phyloP scores from a whole-genome alignment of 345 rosid species.

The Trapa bicornis region DNA sequence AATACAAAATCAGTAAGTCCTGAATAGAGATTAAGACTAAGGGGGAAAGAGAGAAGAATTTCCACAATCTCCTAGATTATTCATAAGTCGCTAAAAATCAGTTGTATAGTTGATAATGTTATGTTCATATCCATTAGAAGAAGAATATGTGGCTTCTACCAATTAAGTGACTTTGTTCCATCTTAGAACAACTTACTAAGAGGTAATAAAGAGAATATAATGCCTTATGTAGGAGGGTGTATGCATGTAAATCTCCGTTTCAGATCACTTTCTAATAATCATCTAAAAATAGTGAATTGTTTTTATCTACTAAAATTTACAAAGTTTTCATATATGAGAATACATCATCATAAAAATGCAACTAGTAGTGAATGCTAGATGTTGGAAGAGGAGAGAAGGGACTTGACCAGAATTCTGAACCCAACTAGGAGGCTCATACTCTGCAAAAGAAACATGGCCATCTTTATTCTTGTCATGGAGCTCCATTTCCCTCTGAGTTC shows the following conservation, averaged over 20 bases:
- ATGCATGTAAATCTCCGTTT: no score
- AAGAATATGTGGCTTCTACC: no score
- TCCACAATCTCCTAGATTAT: background rate
- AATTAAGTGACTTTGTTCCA: no score
- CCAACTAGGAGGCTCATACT: constrained; percentile 86
- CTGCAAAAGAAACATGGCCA: constrained; percentile 59
- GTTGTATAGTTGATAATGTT: no score
- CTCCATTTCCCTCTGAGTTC: constrained; percentile 80
- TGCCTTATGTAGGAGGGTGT: no score
- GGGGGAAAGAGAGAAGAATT: background rate
- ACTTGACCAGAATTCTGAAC: constrained; percentile 38
- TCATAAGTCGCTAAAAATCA: background rate
- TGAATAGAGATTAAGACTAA: background rate
- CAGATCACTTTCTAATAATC: no score
- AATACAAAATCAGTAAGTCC: background rate
- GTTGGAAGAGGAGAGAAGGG: background rate
- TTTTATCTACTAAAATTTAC: no score
- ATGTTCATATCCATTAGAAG: no score
- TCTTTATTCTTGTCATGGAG: constrained; percentile 83
- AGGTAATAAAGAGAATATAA: no score
- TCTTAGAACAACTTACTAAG: no score
- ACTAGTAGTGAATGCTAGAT: background rate
- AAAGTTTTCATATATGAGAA: background rate
- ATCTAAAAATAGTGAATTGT: no score
- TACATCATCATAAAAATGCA: background rate